These are phyloP conservation scores for Leccinum rimulosum DNA, from an alignment of 768 basidiomycete species.

Conservation along the genomic window DNA sequence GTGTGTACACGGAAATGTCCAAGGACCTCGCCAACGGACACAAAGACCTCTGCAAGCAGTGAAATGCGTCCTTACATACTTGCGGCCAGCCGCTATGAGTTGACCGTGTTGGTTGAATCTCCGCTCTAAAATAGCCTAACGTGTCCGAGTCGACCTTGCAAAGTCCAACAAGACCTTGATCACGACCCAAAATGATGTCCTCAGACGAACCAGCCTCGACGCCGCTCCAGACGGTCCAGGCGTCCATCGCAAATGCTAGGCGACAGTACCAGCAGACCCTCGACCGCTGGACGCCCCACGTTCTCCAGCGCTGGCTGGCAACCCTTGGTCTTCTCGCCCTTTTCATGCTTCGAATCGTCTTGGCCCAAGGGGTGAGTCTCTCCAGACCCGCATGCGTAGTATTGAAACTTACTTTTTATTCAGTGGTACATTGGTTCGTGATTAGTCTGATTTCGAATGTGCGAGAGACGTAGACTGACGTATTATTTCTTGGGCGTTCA, in stretches of 20 bases:
- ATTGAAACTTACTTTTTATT: constrained; percentile 1
- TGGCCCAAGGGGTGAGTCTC: constrained; percentile 80
- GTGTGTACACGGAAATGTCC: too few species aligned
- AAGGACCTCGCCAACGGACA: too few species aligned
- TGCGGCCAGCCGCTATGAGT: too few species aligned
- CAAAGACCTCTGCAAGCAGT: too few species aligned
- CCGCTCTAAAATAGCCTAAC: background rate
- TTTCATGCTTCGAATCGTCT: constrained; percentile 82
- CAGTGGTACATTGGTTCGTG: constrained; percentile 92
- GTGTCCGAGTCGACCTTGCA: background rate
- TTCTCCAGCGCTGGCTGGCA: constrained; percentile 84
- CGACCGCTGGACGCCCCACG: constrained; percentile 91
- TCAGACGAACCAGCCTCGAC: constrained; percentile 30
- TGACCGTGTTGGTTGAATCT: background rate
- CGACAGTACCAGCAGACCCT: constrained; percentile 83
- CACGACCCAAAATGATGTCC: constrained; percentile 31
- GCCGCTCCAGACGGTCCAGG: constrained; percentile 30
- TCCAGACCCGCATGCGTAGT: background rate
- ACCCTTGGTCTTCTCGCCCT: constrained; percentile 67
- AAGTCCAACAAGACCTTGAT: constrained; percentile 1
- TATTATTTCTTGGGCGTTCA: background rate
- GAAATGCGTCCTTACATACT: too few species aligned
- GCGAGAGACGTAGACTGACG: constrained; percentile 1
- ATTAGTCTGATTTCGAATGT: background rate
- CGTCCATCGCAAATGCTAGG: constrained; percentile 42